A percentile compares a stretch with the other conserved stretches of the same genome.
Conservation (phyloP, 805 yeast genomes). For the Isabelozyma pseudorhagii region DNA sequence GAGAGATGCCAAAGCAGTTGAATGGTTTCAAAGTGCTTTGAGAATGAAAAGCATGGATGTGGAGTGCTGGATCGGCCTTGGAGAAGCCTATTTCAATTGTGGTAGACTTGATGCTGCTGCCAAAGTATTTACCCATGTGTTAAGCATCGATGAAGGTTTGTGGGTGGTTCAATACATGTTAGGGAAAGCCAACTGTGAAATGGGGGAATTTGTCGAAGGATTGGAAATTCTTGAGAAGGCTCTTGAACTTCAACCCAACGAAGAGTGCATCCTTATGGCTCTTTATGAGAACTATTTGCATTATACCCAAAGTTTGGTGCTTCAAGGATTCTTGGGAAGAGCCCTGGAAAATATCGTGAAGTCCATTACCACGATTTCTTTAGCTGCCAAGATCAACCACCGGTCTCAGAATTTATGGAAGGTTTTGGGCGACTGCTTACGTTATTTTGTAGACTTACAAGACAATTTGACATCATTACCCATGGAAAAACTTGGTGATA, state of each 20-base stretch:
- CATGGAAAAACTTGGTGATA: slow-evolving; percentile 14
- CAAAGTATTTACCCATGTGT: slow-evolving; percentile 73
- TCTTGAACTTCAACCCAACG: slow-evolving; percentile 41
- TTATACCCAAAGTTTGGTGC: slow-evolving; percentile 50
- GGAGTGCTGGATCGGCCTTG: slow-evolving; percentile 92
- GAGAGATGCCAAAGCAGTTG: slow-evolving; percentile 76
- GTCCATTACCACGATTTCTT: slow-evolving; percentile 43
- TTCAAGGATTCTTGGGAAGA: slow-evolving; percentile 64
- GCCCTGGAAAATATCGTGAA: slow-evolving; percentile 48
- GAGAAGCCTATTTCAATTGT: slow-evolving; percentile 86
- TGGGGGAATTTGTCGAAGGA: slow-evolving; percentile 67
- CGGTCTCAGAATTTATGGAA: slow-evolving; percentile 64
- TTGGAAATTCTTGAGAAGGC: slow-evolving; percentile 45
- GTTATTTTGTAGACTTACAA: slow-evolving; percentile 53
- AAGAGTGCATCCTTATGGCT: slow-evolving; percentile 46
- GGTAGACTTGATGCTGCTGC: slow-evolving; percentile 86
- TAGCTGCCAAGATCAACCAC: slow-evolving; percentile 32
- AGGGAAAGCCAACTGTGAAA: slow-evolving; percentile 60
- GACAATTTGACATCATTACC: slow-evolving; percentile 53
- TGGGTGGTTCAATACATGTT: slow-evolving; percentile 67
- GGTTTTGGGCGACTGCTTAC: slow-evolving; percentile 54
- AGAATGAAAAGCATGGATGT: slow-evolving; percentile 64
- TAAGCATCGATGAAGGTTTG: slow-evolving; percentile 48
- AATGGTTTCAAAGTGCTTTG: slow-evolving; percentile 83
- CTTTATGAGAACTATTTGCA: slow-evolving; percentile 56